These are phyloP conservation scores for Bidens hawaiensis DNA, from an alignment of 140 eudicot genomes.

Conservation along the genomic window DNA sequence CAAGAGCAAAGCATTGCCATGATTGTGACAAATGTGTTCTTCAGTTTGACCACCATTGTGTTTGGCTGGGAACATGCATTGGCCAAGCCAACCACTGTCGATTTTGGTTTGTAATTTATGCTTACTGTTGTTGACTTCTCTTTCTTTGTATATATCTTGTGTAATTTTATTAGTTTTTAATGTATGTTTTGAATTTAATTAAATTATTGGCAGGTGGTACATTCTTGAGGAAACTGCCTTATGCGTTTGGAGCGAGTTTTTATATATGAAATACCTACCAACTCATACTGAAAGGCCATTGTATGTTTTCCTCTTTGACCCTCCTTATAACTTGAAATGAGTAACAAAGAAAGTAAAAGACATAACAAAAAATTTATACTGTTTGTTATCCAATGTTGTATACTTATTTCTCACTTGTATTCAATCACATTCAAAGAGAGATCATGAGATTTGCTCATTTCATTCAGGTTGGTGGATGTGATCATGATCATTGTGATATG, in stretches of 20 bases:
- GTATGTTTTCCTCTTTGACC: constrained; percentile 23
- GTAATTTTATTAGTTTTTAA: neutral
- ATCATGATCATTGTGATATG: constrained; percentile 61
- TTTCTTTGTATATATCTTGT: neutral
- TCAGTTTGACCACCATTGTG: constrained; percentile 99
- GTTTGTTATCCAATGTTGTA: constrained; percentile 16
- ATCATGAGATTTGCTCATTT: constrained; percentile 18
- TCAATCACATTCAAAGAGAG: neutral
- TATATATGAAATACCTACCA: constrained; percentile 75
- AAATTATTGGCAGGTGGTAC: constrained; percentile 74
- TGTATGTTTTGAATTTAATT: neutral
- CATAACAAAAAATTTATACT: neutral
- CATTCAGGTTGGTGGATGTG: constrained; percentile 70
- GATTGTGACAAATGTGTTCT: constrained; percentile 98
- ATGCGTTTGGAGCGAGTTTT: constrained; percentile 78
- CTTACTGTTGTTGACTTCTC: neutral
- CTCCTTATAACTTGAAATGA: neutral
- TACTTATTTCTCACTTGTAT: constrained; percentile 7
- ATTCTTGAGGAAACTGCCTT: constrained; percentile 74
- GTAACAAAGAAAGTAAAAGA: neutral
- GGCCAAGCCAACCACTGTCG: constrained; percentile 93
- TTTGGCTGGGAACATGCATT: constrained; percentile 95
- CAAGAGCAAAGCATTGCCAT: constrained; percentile 95
- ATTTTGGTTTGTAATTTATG: constrained; percentile 55
- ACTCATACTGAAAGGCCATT: constrained; percentile 53